phyloP scores from a whole-genome alignment of 768 basidiomycete species.

The Suillus sp. region DNA sequence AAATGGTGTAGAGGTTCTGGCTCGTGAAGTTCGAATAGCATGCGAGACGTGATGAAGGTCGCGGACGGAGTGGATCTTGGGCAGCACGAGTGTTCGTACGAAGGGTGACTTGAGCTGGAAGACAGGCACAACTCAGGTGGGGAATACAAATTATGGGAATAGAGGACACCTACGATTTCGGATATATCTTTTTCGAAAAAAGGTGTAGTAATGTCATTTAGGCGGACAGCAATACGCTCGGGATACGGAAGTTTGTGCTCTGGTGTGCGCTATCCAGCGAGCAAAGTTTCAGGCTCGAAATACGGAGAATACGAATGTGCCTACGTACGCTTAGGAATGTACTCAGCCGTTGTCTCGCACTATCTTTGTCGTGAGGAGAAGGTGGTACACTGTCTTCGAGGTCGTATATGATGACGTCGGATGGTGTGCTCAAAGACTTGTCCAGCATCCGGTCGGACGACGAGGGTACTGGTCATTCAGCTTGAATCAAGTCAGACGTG shows the following conservation, averaged over 20 bases:
- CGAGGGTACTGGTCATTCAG: constrained; percentile 60
- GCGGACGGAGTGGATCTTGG: constrained; percentile 74
- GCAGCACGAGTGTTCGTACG: constrained; percentile 74
- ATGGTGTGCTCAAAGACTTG: constrained; percentile 63
- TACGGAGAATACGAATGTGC: constrained; percentile 9
- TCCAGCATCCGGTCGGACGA: constrained; percentile 80
- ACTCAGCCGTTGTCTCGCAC: constrained; percentile 56
- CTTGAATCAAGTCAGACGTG: neutral
- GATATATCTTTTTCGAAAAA: constrained; percentile 67
- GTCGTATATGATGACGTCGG: constrained; percentile 86
- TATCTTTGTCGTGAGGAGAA: constrained; percentile 52
- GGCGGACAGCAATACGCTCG: constrained; percentile 64
- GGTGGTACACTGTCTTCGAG: constrained; percentile 86
- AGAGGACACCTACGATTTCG: constrained; percentile 48
- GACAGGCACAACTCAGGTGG: neutral
- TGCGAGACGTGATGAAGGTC: constrained; percentile 67
- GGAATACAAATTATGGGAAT: constrained; percentile 7
- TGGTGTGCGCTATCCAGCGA: constrained; percentile 27
- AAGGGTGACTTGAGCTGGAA: constrained; percentile 45
- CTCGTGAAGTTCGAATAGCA: constrained; percentile 21
- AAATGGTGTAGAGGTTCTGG: constrained; percentile 30
- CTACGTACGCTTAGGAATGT: constrained; percentile 56
- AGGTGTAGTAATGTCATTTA: constrained; percentile 67
- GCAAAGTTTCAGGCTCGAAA: neutral
- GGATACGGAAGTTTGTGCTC: constrained; percentile 42